phyloP scores from a whole-genome alignment of 2,329 filamentous ascomycete genomes.

The Neonectria neomacrospora region DNA sequence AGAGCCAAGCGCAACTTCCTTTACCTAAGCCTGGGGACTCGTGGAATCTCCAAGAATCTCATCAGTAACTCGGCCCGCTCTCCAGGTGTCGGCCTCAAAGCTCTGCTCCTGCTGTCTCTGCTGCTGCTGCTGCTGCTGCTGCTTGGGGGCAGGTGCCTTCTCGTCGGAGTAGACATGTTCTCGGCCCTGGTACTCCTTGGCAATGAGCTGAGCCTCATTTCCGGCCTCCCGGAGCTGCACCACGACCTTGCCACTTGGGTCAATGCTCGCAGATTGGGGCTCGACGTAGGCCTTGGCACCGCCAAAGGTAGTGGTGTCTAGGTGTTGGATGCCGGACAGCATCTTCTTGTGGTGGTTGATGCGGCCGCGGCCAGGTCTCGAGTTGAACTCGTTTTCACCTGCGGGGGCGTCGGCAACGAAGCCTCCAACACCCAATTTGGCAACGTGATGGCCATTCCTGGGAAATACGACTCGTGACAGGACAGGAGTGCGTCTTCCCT shows the following conservation, averaged over 20 bases:
- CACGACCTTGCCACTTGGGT: constrained; percentile 62
- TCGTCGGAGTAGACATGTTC: constrained; percentile 47
- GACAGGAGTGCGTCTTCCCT: constrained; percentile 60
- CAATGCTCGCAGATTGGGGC: constrained; percentile 56
- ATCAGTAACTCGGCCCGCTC: constrained; percentile 42
- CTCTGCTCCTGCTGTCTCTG: not conserved
- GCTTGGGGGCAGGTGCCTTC: constrained; percentile 33
- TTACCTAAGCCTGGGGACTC: constrained; percentile 63
- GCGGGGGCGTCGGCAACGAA: constrained; percentile 59
- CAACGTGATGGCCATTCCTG: constrained; percentile 46
- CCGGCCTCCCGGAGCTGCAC: constrained; percentile 56
- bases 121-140: not conserved
- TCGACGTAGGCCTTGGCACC: constrained; percentile 66
- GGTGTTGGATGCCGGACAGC: constrained; percentile 51
- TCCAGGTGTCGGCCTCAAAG: constrained; percentile 32
- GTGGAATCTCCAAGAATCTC: constrained; percentile 42
- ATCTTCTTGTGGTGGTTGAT: constrained; percentile 38
- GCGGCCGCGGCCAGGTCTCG: constrained; percentile 34
- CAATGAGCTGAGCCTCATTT: constrained; percentile 55
- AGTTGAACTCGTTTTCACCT: constrained; percentile 57
- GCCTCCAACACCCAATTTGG: constrained; percentile 65
- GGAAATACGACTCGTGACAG: constrained; percentile 63
- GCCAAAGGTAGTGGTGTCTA: constrained; percentile 61
- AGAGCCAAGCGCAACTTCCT: constrained; percentile 55
- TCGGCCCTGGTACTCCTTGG: constrained; percentile 57